Base-by-base conservation (phyloP, 495 filamentous ascomycete species). In the Talaromyces ruber region DNA sequence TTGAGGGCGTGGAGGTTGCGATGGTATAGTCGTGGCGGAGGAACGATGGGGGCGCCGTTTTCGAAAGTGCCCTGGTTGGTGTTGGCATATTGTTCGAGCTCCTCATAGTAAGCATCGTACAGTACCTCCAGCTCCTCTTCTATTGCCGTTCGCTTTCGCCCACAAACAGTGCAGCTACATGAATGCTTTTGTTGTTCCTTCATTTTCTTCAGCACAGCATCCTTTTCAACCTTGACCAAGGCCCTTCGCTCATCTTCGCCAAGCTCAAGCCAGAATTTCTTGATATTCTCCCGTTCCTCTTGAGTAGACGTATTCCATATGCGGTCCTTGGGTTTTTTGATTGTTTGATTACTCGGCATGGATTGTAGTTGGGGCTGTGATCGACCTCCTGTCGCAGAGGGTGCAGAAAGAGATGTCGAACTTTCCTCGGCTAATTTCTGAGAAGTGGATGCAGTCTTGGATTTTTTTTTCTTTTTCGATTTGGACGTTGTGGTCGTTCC, bases 161-260 rank as follows among this genome's bases (percentile, higher is more conserved):
- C 94, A 77, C 94, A 99, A 43, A 98, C 93, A 6, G 90, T 96
- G 68, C 94, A 99, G 69, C 92, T 97, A 76, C 94, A 99, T 3
- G 94, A 98, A 70, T 98, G 94, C 74, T 97, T 98, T 72, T 99
- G 94, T 75, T 99, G 94, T 72, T 99, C 95, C 77, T 99, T 98
- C 94, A 99, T 99, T 77, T 99, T 99, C 66, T 90, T 90, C 58
- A 99, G 75, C 1, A 99, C 94, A 6, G 95, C 94, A 75, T 98
- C 92, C 71, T 99, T 99, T 75, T 99, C 94, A 11, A 99, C 92
- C 72, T 96, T 97, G 64, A 99, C 93, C 43, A 99, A 78, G 4
- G 90, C 91, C 64, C 93, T 91, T 58, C 94, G 86, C 63, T 99
- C 93, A 51, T 92, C 88, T 71, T 99, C 95, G 62, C 91, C 91